Evolutionary conservation across 345 rosid species (phyloP).

Genomic region (Populus nigra): DNA sequence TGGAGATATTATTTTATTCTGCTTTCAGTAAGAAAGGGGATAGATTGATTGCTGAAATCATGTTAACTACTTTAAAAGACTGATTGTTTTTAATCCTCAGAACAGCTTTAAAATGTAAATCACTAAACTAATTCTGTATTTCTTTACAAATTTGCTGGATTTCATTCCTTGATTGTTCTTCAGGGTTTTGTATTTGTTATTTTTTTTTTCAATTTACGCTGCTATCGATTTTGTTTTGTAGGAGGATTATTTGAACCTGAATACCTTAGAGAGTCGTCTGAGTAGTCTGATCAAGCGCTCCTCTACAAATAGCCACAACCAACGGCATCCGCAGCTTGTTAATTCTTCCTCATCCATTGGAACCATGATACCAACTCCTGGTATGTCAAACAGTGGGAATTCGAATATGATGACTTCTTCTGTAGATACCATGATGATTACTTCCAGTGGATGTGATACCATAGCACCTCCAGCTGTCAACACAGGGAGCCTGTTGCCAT

Average conservation of each 20-base stretch:
- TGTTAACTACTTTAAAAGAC: not conserved
- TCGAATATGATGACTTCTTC: conserved; percentile 55
- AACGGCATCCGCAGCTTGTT: conserved; percentile 48
- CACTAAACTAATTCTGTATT: not conserved
- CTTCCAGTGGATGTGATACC: conserved; percentile 48
- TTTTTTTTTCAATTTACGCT: conserved; percentile 19
- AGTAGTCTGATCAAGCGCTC: conserved; percentile 41
- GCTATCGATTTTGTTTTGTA: conserved; percentile 21
- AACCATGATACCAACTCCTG: conserved; percentile 94
- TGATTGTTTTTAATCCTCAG: not conserved
- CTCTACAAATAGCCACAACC: conserved; percentile 38
- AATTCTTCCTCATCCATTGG: conserved; percentile 60
- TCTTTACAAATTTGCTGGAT: not conserved
- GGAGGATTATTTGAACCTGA: conserved; percentile 78
- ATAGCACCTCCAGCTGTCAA: conserved; percentile 46
- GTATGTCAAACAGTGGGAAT: conserved; percentile 62
- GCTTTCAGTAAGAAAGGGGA: not conserved
- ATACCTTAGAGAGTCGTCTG: conserved; percentile 70
- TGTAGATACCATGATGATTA: conserved; percentile 50
- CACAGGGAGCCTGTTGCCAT: conserved; percentile 46
- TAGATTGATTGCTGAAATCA: not conserved
- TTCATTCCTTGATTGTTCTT: not conserved
- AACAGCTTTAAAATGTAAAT: not conserved
- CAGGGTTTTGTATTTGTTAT: not conserved
- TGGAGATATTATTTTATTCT: not conserved